phyloP scores from a whole-genome alignment of 139 green algal genomes.

The Asterochloris sp. region DNA sequence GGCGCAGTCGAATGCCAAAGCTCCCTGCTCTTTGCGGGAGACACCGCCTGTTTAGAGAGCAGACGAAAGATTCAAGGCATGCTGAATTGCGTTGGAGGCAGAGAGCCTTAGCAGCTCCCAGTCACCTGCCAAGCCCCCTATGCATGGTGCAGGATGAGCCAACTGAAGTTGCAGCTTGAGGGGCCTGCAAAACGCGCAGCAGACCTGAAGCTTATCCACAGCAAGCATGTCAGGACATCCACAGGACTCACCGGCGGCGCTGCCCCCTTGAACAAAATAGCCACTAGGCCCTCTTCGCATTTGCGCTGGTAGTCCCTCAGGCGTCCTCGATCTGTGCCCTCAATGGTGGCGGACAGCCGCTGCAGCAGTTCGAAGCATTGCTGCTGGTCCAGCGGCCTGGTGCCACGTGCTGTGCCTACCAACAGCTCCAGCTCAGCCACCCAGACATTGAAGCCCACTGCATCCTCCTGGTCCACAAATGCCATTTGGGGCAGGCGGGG shows the following conservation, averaged over 20 bases:
- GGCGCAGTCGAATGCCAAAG: no score
- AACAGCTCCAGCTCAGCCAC: constrained; percentile 83
- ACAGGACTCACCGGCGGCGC: constrained; percentile 36
- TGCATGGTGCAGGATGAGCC: not conserved
- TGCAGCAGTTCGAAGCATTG: constrained; percentile 73
- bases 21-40: no score
- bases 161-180: not conserved
- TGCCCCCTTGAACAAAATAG: constrained; percentile 52
- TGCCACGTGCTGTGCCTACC: constrained; percentile 40
- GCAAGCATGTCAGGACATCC: no score
- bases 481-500: not conserved
- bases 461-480: constrained; percentile 72
- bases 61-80: no score
- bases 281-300: constrained; percentile 65
- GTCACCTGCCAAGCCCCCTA: not conserved
- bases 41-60: no score
- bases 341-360: constrained; percentile 66
- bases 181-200: no score
- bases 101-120: not conserved
- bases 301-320: constrained; percentile 67
- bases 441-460: constrained; percentile 70
- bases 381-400: constrained; percentile 29
- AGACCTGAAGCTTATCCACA: no score
- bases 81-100: no score
- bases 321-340: constrained; percentile 32